phyloP scores from a whole-genome alignment of 257 asterid species.

The Solanum lycopersicoides region DNA sequence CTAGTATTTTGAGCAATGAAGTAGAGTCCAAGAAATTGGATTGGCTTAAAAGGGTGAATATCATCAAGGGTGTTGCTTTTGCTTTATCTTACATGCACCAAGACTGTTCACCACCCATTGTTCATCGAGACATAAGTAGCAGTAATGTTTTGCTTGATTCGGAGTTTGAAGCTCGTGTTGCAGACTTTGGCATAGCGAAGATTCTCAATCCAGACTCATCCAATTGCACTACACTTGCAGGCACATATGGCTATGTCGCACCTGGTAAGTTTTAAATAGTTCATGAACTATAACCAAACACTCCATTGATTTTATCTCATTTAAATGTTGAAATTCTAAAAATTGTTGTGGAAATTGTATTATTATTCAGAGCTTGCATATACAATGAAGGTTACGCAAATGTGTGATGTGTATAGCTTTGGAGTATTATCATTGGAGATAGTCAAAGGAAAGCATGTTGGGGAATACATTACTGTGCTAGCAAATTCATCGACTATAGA shows the following conservation, averaged over 20 bases:
- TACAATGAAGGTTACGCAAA: background rate
- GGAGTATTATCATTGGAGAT: slow-evolving; percentile 4
- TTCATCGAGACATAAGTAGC: background rate
- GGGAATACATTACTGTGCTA: background rate
- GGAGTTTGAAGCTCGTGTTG: background rate
- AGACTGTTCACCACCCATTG: background rate
- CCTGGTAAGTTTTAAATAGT: background rate
- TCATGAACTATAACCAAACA: background rate
- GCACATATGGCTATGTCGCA: background rate
- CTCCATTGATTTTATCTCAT: background rate
- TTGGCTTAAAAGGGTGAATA: too few species aligned
- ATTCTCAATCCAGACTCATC: background rate
- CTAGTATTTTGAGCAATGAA: too few species aligned
- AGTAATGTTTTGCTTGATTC: background rate
- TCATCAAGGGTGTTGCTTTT: too few species aligned
- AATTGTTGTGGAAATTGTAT: background rate
- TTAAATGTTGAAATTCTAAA: background rate
- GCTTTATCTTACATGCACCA: background rate
- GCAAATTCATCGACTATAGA: too few species aligned
- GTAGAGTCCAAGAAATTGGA: too few species aligned
- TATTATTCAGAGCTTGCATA: background rate
- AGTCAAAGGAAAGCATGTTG: background rate
- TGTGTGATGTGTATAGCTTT: slow-evolving; percentile 7
- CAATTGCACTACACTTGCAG: background rate
- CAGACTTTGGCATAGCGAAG: background rate